A percentile compares a stretch with the other conserved stretches of the same genome.
Conservation (phyloP, 176 grass and related monocot genomes). For the Rhynchospora tenuis region DNA sequence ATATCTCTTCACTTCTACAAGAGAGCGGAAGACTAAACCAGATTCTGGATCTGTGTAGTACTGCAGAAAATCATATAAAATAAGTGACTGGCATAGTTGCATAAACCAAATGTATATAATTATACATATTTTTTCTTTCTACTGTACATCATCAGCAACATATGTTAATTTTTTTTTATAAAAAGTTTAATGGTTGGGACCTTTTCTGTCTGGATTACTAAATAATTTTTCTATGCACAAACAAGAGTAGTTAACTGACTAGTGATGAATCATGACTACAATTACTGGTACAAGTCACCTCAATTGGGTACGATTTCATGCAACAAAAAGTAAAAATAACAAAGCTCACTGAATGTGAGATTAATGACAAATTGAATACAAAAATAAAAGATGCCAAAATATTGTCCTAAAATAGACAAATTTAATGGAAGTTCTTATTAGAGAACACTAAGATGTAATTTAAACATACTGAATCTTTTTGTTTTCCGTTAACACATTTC, state of each 20-base stretch:
- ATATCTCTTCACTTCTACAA: background rate
- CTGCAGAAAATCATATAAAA: background rate
- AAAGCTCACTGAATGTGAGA: background rate
- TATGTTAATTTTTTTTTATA: too few species aligned
- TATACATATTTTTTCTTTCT: too few species aligned
- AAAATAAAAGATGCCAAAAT: background rate
- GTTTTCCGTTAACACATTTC: background rate
- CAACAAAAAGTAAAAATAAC: background rate
- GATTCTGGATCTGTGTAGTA: conserved; percentile 2
- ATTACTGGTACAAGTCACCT: background rate
- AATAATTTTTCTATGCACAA: background rate
- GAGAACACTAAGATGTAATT: background rate
- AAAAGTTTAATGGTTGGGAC: background rate
- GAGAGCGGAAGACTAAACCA: background rate
- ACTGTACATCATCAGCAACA: background rate
- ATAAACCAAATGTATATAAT: background rate
- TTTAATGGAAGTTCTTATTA: background rate
- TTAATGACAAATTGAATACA: background rate
- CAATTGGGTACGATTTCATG: background rate
- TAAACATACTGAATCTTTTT: conserved; percentile 3
- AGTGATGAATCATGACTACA: background rate
- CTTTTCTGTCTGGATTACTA: background rate
- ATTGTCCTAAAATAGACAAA: background rate
- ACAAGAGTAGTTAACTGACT: background rate
- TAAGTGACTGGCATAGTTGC: background rate